Evolutionary conservation across 2,329 filamentous ascomycete genomes (phyloP).

Genomic region (Pseudocercospora crystallina): DNA sequence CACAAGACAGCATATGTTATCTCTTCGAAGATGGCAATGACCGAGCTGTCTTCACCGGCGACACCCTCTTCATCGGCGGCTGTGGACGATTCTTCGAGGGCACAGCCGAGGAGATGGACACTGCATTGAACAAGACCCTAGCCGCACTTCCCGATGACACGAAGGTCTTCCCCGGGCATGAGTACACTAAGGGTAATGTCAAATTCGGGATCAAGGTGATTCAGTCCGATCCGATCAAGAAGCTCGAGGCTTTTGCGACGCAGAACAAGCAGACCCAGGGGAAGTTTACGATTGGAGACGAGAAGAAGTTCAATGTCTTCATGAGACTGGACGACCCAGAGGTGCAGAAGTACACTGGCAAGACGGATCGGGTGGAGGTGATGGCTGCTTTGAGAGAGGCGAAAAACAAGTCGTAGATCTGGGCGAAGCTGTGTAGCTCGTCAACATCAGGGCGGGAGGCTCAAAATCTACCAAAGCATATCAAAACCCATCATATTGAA

Average conservation of each 20-base stretch:
- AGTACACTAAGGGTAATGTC: constrained; percentile 97
- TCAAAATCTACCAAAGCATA: no score
- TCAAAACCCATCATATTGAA: not conserved
- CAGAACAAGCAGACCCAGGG: constrained; percentile 86
- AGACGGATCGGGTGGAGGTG: constrained; percentile 76
- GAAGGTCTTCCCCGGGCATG: constrained; percentile 89
- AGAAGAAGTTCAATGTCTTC: constrained; percentile 97
- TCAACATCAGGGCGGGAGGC: not conserved
- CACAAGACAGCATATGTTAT: constrained; percentile 97
- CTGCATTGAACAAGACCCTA: constrained; percentile 82
- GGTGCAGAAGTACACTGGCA: constrained; percentile 80
- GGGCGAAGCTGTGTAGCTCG: constrained; percentile 8
- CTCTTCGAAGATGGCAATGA: constrained; percentile 78
- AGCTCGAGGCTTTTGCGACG: constrained; percentile 73
- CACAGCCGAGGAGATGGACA: constrained; percentile 85
- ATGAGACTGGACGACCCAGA: constrained; percentile 84
- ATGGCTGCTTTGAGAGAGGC: constrained; percentile 84
- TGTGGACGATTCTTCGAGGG: constrained; percentile 98
- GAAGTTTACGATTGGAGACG: constrained; percentile 93
- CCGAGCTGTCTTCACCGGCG: constrained; percentile 87
- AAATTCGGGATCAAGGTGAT: constrained; percentile 79
- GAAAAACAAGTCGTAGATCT: constrained; percentile 65
- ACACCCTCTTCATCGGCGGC: constrained; percentile 92
- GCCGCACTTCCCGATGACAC: constrained; percentile 83
- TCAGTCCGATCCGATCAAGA: constrained; percentile 72